phyloP scores from a whole-genome alignment of 2,329 filamentous ascomycete species.

The Aspergillus fructus region DNA sequence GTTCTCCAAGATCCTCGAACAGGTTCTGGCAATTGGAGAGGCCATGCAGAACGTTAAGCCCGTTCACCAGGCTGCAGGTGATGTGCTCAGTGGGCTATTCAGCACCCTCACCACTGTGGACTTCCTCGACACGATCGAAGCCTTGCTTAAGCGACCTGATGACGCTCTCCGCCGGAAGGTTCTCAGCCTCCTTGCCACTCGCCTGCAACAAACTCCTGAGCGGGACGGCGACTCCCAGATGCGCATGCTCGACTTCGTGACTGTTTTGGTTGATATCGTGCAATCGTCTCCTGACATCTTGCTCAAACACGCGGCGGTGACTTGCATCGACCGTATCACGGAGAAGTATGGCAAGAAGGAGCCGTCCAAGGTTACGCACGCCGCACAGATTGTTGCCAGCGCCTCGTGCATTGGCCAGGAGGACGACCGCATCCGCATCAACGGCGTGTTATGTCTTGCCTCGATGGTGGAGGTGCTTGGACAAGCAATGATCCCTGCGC shows the following conservation, averaged over 20 bases:
- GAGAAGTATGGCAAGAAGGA: conserved; percentile 97
- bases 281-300: conserved; percentile 68
- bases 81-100: conserved; percentile 75
- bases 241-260: conserved; percentile 74
- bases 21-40: conserved; percentile 65
- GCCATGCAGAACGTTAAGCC: conserved; percentile 36
- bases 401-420: conserved; percentile 71
- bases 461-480: conserved; percentile 86
- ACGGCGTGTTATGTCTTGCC: conserved; percentile 84
- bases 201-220: conserved; percentile 71
- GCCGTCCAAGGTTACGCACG: conserved; percentile 69
- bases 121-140: conserved; percentile 84
- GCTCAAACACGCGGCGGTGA: conserved; percentile 81
- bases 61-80: conserved; percentile 52
- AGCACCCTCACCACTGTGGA: conserved; percentile 81
- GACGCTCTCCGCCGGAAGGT: conserved; percentile 76
- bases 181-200: conserved; percentile 74
- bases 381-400: conserved; percentile 75
- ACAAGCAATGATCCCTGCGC: conserved; percentile 78
- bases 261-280: conserved; percentile 74
- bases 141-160: conserved; percentile 73
- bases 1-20: conserved; percentile 68
- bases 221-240: conserved; percentile 67
- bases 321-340: conserved; percentile 86
- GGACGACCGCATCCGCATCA: conserved; percentile 71